Evolutionary conservation across 352 stramenopile genomes (phyloP).

Genomic region (Phytophthora sansomeana): DNA sequence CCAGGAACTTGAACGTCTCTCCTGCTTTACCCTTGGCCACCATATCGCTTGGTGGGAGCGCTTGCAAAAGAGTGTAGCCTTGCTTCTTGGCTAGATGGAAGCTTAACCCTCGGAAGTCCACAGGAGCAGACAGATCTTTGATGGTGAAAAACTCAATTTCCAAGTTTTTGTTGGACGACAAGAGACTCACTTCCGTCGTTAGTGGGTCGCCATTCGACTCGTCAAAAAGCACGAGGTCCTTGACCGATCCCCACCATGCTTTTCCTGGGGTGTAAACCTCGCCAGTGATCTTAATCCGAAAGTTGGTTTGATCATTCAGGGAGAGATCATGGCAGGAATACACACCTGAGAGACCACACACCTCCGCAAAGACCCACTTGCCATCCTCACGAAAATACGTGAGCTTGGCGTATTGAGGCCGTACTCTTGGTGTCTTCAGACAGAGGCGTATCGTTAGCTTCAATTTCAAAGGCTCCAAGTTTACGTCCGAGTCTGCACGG

Average conservation of each 20-base stretch:
- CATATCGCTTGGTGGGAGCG: background rate
- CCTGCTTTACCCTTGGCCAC: background rate
- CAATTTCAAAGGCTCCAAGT: background rate
- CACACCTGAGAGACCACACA: background rate
- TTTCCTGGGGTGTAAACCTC: background rate
- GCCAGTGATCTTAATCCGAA: slow-evolving; percentile 6
- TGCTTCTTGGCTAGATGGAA: slow-evolving; percentile 8
- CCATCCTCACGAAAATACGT: slow-evolving; percentile 1
- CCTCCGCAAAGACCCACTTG: slow-evolving; percentile 6
- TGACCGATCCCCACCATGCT: slow-evolving; percentile 3
- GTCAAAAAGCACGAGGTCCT: slow-evolving; percentile 1
- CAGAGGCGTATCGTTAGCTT: slow-evolving; percentile 4
- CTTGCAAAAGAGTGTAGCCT: slow-evolving; percentile 2
- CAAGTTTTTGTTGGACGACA: slow-evolving; percentile 1
- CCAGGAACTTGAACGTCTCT: slow-evolving; percentile 9
- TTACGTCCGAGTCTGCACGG: background rate
- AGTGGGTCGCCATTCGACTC: slow-evolving; percentile 2
- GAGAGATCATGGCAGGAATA: slow-evolving; percentile 12
- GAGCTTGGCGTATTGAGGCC: background rate
- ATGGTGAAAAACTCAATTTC: slow-evolving; percentile 10
- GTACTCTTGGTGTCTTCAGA: background rate
- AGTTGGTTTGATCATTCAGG: background rate
- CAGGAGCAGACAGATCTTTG: background rate
- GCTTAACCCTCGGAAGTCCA: slow-evolving; percentile 1
- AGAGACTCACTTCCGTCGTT: slow-evolving; percentile 2